Base-by-base conservation (phyloP, 164 flowering plant genomes). In the Platanus orientalis region DNA sequence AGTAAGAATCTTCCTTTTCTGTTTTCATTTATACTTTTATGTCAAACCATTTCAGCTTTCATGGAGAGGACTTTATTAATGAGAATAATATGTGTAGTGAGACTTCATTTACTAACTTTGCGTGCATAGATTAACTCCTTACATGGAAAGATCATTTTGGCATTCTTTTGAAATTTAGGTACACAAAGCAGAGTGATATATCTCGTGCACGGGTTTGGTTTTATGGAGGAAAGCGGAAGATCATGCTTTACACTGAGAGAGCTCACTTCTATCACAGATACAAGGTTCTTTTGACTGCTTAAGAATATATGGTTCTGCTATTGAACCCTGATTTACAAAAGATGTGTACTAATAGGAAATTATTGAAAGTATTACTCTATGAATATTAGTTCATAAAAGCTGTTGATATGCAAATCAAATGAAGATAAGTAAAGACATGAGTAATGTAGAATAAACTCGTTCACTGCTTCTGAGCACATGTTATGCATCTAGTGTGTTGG, bases 211-310 rank as follows among this genome's bases (percentile, higher is more conserved):
- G 99, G 26, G 63, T 73, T 58, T 74, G 86, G 85, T 94, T 94
- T 71, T 84, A 77, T 73, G 78, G 86, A 66, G 93, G 96, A 50
- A 75, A 55, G 28, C 67, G 79, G 61, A 89, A 88, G 69, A 89
- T 94, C 54, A 83, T 91, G 90, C 85, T 91, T 48, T 94, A 89
- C 78, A 89, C 93, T 13, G 96, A 94, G 75, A 80, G 99, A 71
- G 79, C 86, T 67, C 96, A 91, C 71, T 94, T 91, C 73, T 91
- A 86, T 76, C 86, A 79, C 70, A 78, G 99, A 85, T 94, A 88
- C 67, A 94, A 94, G 97, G 97, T 93, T 47, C 28, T 62, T 60
- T 32, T 10, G 12, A 7, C 42, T 32, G 9, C n/a, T 14, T 44
- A 28, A 25, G 27, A 54, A 19, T 19, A 19, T 16, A 36, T n/a